Percentiles rank a stretch among this genome's conserved stretches.
These are phyloP conservation scores for Penicillium verrucosum DNA, from an alignment of 2,329 filamentous ascomycete genomes.

Conservation along the genomic window DNA sequence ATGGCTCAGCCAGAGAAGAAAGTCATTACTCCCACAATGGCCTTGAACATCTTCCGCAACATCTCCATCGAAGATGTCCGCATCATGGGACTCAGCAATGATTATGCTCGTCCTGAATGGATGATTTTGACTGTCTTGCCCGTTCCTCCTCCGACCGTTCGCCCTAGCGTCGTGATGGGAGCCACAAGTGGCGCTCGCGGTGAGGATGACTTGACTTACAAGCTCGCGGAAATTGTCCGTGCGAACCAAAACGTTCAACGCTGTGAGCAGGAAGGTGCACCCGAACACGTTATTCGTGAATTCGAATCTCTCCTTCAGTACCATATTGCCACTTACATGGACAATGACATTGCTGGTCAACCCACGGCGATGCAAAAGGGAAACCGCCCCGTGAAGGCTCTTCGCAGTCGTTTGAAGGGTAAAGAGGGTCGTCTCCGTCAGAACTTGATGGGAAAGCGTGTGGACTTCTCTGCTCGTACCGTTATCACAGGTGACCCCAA, in stretches of 20 bases:
- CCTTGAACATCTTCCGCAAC: slow-evolving; percentile 79
- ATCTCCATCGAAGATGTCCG: slow-evolving; percentile 78
- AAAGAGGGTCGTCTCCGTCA: slow-evolving; percentile 97
- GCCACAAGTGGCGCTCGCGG: slow-evolving; percentile 88
- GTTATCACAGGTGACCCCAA: slow-evolving; percentile 99
- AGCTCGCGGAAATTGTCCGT: slow-evolving; percentile 95
- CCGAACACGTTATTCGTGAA: slow-evolving; percentile 84
- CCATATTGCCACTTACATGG: slow-evolving; percentile 99
- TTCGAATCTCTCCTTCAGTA: slow-evolving; percentile 93
- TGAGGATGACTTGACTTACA: slow-evolving; percentile 99
- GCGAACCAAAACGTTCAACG: slow-evolving; percentile 93
- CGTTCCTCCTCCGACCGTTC: slow-evolving; percentile 90
- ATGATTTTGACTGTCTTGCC: slow-evolving; percentile 95
- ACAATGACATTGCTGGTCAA: slow-evolving; percentile 96
- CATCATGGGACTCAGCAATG: slow-evolving; percentile 86
- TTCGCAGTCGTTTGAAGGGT: slow-evolving; percentile 94
- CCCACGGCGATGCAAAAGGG: slow-evolving; percentile 96
- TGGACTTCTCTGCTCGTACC: slow-evolving; percentile 98
- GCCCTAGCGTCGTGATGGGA: slow-evolving; percentile 95
- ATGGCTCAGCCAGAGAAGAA: slow-evolving; percentile 73
- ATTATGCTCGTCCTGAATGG: slow-evolving; percentile 97
- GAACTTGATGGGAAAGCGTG: slow-evolving; percentile 99
- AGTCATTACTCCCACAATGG: slow-evolving; percentile 76
- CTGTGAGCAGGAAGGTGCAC: slow-evolving; percentile 85
- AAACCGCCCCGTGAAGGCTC: slow-evolving; percentile 92